These are phyloP conservation scores for Penicillium flavigenum DNA, from an alignment of 495 filamentous ascomycete species.

Conservation along the genomic window DNA sequence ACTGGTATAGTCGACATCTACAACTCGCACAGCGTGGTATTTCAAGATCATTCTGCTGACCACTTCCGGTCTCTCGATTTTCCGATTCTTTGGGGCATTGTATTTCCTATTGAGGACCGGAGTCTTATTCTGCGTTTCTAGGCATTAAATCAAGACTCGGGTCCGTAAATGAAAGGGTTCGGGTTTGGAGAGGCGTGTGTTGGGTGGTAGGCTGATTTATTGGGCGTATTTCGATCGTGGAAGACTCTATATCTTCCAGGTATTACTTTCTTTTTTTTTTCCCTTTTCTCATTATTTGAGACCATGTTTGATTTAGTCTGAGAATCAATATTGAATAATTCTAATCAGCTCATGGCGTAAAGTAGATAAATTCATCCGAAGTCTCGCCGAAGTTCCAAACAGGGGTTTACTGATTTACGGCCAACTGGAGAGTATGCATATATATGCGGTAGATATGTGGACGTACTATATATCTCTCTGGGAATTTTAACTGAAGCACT, in stretches of 20 bases:
- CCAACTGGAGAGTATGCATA: no score
- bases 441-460: no score
- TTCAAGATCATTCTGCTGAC: slow-evolving; percentile 22
- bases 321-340: no score
- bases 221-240: neutral
- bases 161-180: neutral
- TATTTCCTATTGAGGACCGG: slow-evolving; percentile 24
- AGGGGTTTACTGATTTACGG: no score
- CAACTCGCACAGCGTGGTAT: slow-evolving; percentile 22
- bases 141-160: slow-evolving; percentile 6
- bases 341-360: no score
- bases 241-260: neutral
- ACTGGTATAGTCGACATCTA: slow-evolving; percentile 17
- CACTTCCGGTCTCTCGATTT: slow-evolving; percentile 26
- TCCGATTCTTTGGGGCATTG: slow-evolving; percentile 24
- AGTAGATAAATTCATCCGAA: no score
- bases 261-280: no score
- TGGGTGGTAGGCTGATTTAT: neutral
- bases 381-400: no score
- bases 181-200: neutral
- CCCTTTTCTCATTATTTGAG: no score
- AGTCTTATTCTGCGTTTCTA: slow-evolving; percentile 20
- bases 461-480: no score
- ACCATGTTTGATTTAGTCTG: no score
- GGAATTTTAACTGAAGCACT: no score